Percentiles rank a stretch among this genome's conserved stretches.
Conservation (phyloP, 176 grass and related monocot species). For the Hyparrhenia diplandra region DNA sequence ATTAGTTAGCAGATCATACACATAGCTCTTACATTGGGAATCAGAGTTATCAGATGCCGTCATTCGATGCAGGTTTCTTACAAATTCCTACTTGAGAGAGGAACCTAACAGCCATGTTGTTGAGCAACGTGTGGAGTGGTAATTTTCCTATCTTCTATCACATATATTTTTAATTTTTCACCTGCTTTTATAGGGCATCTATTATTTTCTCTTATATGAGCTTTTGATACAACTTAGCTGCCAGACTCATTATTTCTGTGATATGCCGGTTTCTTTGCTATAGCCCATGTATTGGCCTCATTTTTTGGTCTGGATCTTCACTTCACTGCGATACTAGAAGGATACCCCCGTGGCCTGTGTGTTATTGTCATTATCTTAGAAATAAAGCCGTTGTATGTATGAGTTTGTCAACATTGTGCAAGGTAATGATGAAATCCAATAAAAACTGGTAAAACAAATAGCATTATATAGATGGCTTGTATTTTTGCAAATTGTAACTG, state of each 20-base stretch:
- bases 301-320: not conserved
- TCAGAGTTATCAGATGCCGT: not conserved
- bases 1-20: not conserved
- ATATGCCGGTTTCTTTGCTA: not conserved
- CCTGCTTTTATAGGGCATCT: not conserved
- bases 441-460: not conserved
- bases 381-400: not conserved
- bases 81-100: conserved; percentile 89
- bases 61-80: conserved; percentile 65
- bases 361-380: not conserved
- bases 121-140: conserved; percentile 94
- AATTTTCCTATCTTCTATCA: conserved; percentile 29
- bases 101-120: conserved; percentile 98
- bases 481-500: not conserved
- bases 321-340: not conserved
- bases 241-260: not conserved
- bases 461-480: not conserved
- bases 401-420: not conserved
- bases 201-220: not conserved
- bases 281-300: not conserved
- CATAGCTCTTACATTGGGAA: not conserved
- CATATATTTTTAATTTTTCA: not conserved
- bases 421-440: not conserved
- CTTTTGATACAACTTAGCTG: not conserved
- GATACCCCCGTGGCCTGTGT: not conserved